Conservation (phyloP, 257 asterid species). For the Striga asiatica region DNA sequence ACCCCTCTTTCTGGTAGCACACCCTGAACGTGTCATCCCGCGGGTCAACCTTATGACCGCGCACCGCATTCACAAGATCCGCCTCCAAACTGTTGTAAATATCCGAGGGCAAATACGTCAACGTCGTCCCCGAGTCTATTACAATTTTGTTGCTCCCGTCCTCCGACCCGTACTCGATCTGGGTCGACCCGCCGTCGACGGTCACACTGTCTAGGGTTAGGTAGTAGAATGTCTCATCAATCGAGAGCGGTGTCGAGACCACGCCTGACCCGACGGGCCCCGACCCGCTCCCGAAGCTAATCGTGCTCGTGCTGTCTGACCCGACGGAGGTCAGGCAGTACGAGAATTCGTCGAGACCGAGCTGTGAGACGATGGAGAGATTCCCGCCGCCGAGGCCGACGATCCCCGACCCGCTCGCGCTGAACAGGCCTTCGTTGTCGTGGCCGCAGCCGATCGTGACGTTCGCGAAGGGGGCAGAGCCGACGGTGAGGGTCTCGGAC, state of each 20-base stretch:
- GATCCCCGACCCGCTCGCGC: slow-evolving; percentile 19
- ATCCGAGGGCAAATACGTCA: slow-evolving; percentile 19
- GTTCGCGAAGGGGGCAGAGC: background rate
- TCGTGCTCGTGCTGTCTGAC: slow-evolving; percentile 6
- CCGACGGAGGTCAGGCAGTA: slow-evolving; percentile 22
- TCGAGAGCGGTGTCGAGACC: slow-evolving; percentile 20
- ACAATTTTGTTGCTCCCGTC: background rate
- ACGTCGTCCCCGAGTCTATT: slow-evolving; percentile 38
- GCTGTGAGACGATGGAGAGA: slow-evolving; percentile 21
- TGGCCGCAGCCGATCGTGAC: slow-evolving; percentile 28
- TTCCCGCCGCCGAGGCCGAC: slow-evolving; percentile 37
- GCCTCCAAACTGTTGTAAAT: too few relatives aligned
- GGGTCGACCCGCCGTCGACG: background rate
- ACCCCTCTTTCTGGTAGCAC: too few relatives aligned
- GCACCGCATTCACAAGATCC: too few relatives aligned
- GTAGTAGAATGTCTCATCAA: slow-evolving; percentile 13
- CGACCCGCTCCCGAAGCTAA: slow-evolving; percentile 17
- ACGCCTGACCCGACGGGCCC: background rate
- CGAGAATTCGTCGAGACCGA: slow-evolving; percentile 19
- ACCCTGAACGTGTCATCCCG: too few relatives aligned
- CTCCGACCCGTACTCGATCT: background rate
- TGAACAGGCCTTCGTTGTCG: slow-evolving; percentile 7
- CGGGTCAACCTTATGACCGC: too few relatives aligned
- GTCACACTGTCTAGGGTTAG: slow-evolving; percentile 12
- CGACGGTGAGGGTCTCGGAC: background rate